phyloP scores from a whole-genome alignment of 345 rosid species.

The Eucalyptus dawsonii region DNA sequence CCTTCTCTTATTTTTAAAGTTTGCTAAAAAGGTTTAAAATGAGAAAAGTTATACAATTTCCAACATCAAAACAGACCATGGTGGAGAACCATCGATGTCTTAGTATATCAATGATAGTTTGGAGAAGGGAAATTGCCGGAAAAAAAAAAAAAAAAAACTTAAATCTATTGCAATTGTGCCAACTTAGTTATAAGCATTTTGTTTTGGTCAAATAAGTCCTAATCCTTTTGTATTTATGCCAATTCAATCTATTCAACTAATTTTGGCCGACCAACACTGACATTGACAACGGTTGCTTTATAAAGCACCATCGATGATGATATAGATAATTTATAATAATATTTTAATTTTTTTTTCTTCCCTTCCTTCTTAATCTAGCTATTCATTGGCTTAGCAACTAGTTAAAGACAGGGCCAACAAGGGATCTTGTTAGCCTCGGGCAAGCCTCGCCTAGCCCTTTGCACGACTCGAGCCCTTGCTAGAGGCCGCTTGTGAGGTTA shows the following conservation, averaged over 20 bases:
- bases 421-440: neutral
- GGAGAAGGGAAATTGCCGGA: neutral
- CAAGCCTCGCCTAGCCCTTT: neutral
- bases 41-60: no score
- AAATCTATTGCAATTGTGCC: no score
- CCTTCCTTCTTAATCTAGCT: neutral
- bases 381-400: neutral
- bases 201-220: no score
- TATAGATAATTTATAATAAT: no score
- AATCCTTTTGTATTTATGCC: neutral
- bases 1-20: no score
- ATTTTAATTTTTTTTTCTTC: neutral
- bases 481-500: neutral
- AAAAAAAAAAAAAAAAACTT: no score
- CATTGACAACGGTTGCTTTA: no score
- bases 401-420: neutral
- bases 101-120: neutral
- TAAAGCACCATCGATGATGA: no score
- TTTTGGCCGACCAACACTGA: neutral
- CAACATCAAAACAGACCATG: no score
- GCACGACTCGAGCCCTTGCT: neutral
- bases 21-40: no score
- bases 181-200: no score
- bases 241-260: neutral
- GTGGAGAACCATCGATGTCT: neutral